Base-by-base conservation (phyloP, 371 early-diverging fungal genomes). In the Mortierella sp. region DNA sequence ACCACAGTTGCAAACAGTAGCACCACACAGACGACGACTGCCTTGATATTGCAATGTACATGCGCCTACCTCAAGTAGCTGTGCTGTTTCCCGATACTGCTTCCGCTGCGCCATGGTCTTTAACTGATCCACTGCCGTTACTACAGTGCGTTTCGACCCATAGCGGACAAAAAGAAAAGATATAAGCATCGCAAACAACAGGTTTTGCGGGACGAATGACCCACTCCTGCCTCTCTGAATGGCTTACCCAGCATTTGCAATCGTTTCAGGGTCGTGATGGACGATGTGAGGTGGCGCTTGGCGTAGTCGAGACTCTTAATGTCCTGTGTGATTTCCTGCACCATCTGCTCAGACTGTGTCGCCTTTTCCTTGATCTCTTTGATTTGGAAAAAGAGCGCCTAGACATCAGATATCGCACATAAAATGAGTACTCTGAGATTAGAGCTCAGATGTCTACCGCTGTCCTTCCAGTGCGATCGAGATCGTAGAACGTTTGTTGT, bases 231-330 rank as follows among this genome's bases (percentile, higher is more conserved):
- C 1, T 47, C 14, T 42, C 21, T 30, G 23, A 32, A 39, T 51
- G 15, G 19, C 69, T 19, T 83, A 90, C 90, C 89, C 44, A 97
- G 83, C 94, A 97, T 94, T 68, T 96, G 95, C 19, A 96, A 81
- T 61, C 95, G 84, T 62, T 91, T 91, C 26, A 97, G 81, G 1
- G 92, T 88, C 0, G 93, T 92, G 9, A 95, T 93, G 1, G 96
- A 88, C 24, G 80, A 76, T 1, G 93, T 91, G 60, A 98, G 81
- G 65, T 97, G 95, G 46, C 91, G 86, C 71, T 98, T 98, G 47
- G 97, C 95, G 64, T 88, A 91, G 79, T 98, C 99, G 21, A 98
- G 82, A 4, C 92, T 86, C 79, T 95, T 96, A 61, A 98, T 97
- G 61, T 98, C 99, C 62, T 91, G 88, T 11, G 99, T 97, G 47